Evolutionary conservation across 164 flowering plant genomes (phyloP).

Genomic region (Annona cherimola): DNA sequence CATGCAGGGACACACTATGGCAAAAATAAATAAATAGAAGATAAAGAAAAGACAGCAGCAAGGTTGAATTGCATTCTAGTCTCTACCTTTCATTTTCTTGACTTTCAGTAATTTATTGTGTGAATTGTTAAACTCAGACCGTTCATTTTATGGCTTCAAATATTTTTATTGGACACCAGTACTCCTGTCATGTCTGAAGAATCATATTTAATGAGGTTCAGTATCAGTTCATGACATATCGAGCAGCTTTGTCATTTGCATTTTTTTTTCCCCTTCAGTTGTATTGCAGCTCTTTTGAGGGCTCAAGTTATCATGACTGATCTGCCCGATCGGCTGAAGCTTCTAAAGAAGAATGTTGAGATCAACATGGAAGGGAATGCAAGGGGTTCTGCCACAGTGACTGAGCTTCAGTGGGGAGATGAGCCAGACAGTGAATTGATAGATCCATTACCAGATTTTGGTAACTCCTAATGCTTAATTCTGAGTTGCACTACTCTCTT

Average conservation of each 20-base stretch:
- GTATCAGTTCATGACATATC: no score
- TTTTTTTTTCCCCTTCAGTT: constrained; percentile 40
- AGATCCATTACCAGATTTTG: constrained; percentile 67
- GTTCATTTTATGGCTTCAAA: no score
- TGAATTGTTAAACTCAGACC: no score
- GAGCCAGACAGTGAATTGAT: constrained; percentile 43
- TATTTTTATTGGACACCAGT: no score
- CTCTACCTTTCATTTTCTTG: no score
- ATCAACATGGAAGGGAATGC: constrained; percentile 46
- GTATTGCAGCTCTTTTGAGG: constrained; percentile 83
- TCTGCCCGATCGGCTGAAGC: constrained; percentile 79
- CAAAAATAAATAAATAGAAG: no score
- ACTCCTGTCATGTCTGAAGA: no score
- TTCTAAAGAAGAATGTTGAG: constrained; percentile 74
- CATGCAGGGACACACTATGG: no score
- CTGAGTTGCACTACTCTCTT: background rate
- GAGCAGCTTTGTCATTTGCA: background rate
- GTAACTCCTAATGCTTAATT: constrained; percentile 23
- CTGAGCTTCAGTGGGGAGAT: constrained; percentile 82
- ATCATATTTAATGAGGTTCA: no score
- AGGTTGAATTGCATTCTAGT: no score
- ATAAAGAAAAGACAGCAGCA: no score
- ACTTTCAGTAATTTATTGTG: no score
- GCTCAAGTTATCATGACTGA: constrained; percentile 75
- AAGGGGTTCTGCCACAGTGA: constrained; percentile 60